phyloP scores from a whole-genome alignment of 495 filamentous ascomycete genomes.

The Lophiostoma macrostomum region DNA sequence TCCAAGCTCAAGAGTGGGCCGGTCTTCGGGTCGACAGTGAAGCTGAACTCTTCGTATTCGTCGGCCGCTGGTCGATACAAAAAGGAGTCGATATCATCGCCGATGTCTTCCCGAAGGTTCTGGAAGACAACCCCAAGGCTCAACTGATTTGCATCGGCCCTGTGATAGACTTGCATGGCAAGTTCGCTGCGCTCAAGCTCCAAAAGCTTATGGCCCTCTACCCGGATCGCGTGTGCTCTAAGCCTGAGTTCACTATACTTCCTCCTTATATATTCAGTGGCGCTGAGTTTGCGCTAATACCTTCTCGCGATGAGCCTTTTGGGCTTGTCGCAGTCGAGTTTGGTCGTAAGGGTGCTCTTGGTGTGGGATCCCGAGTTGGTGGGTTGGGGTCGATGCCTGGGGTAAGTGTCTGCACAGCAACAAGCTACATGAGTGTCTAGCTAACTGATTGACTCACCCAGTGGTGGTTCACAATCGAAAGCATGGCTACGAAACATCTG shows the following conservation, averaged over 20 bases:
- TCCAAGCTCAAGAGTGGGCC: conserved; percentile 76
- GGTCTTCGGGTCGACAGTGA: conserved; percentile 61
- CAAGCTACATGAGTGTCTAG: no score
- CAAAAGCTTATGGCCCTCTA: conserved; percentile 70
- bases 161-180: conserved; percentile 75
- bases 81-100: conserved; percentile 78
- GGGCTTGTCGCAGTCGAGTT: conserved; percentile 81
- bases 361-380: conserved; percentile 65
- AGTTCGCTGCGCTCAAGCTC: conserved; percentile 72
- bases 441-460: no score
- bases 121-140: conserved; percentile 64
- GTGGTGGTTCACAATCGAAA: conserved; percentile 70
- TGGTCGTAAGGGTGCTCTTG: conserved; percentile 72
- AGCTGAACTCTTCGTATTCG: conserved; percentile 74
- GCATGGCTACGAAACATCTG: conserved; percentile 65
- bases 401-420: no score
- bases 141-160: conserved; percentile 72
- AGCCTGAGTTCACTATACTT: conserved; percentile 71
- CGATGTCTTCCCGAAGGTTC: conserved; percentile 67
- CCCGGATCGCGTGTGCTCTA: conserved; percentile 72
- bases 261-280: conserved; percentile 76
- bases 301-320: conserved; percentile 76
- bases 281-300: conserved; percentile 76
- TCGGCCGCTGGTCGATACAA: conserved; percentile 76
- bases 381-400: conserved; percentile 78